These are phyloP conservation scores for Didymella exigua DNA, from an alignment of 2,329 filamentous ascomycete species.

Conservation along the genomic window DNA sequence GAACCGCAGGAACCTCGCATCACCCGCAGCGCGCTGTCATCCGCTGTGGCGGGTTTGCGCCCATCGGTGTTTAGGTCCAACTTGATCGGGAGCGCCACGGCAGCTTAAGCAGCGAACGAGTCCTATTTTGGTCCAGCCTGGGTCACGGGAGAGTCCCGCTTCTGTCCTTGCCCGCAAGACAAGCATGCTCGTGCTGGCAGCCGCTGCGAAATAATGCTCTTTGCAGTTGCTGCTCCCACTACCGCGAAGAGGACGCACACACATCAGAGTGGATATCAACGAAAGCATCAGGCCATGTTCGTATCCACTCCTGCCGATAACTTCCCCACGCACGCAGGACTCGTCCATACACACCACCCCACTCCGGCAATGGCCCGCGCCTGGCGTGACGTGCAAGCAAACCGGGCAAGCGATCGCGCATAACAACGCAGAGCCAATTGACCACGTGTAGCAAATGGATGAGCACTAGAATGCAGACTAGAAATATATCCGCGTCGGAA, in stretches of 20 bases:
- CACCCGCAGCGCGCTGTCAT: constrained; percentile 38
- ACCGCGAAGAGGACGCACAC: neutral
- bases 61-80: constrained; percentile 30
- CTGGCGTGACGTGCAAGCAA: constrained; percentile 14
- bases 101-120: constrained; percentile 17
- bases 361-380: constrained; percentile 18
- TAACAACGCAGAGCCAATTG: constrained; percentile 20
- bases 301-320: constrained; percentile 8
- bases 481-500: constrained; percentile 25
- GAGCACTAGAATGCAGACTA: constrained; percentile 27
- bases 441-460: constrained; percentile 24
- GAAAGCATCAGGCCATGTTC: constrained; percentile 6
- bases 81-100: constrained; percentile 36
- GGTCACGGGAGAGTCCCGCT: constrained; percentile 32
- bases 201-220: constrained; percentile 1
- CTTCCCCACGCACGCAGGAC: constrained; percentile 8
- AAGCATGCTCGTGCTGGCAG: constrained; percentile 21
- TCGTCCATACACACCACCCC: constrained; percentile 20
- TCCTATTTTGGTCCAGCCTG: constrained; percentile 34
- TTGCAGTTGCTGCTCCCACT: constrained; percentile 3
- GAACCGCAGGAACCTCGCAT: constrained; percentile 27
- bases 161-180: constrained; percentile 26
- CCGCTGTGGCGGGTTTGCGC: constrained; percentile 37
- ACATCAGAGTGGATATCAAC: constrained; percentile 6
- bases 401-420: constrained; percentile 19